Evolutionary conservation across 1,284 basidiomycete species (phyloP).

Genomic region (Fomes fomentarius): DNA sequence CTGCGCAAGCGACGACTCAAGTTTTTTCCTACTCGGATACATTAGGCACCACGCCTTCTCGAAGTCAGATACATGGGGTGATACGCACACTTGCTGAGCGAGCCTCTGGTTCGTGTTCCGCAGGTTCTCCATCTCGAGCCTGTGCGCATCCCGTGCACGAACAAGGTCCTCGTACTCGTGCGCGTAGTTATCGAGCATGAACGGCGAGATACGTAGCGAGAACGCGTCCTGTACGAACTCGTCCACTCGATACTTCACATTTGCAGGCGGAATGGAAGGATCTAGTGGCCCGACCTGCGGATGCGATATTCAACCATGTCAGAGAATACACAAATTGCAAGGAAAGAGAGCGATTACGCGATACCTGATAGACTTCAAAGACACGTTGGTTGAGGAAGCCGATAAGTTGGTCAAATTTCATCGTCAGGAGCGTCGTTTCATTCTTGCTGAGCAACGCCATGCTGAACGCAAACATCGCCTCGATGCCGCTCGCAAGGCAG

Average conservation of each 20-base stretch:
- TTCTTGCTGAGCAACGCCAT: constrained; percentile 87
- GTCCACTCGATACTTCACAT: constrained; percentile 64
- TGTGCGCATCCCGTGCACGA: constrained; percentile 74
- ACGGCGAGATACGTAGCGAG: constrained; percentile 82
- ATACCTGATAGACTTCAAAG: constrained; percentile 81
- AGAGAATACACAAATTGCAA: too few species aligned
- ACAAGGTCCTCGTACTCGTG: constrained; percentile 84
- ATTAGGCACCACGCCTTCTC: neutral
- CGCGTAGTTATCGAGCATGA: constrained; percentile 89
- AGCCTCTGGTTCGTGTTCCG: constrained; percentile 79
- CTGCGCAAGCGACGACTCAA: constrained; percentile 79
- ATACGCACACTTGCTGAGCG: constrained; percentile 76
- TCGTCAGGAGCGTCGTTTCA: constrained; percentile 74
- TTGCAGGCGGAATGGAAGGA: constrained; percentile 28
- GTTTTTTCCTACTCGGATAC: constrained; percentile 60
- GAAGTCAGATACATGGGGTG: too few species aligned
- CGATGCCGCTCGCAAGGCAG: constrained; percentile 95
- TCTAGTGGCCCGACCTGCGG: constrained; percentile 32
- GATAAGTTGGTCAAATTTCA: constrained; percentile 91
- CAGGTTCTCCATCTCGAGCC: constrained; percentile 79
- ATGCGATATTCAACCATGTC: neutral
- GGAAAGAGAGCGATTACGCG: neutral
- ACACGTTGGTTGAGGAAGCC: constrained; percentile 79
- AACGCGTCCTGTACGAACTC: constrained; percentile 88
- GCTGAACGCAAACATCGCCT: constrained; percentile 96